These are phyloP conservation scores for Annona squamosa DNA, from an alignment of 164 flowering plant species.

Conservation along the genomic window DNA sequence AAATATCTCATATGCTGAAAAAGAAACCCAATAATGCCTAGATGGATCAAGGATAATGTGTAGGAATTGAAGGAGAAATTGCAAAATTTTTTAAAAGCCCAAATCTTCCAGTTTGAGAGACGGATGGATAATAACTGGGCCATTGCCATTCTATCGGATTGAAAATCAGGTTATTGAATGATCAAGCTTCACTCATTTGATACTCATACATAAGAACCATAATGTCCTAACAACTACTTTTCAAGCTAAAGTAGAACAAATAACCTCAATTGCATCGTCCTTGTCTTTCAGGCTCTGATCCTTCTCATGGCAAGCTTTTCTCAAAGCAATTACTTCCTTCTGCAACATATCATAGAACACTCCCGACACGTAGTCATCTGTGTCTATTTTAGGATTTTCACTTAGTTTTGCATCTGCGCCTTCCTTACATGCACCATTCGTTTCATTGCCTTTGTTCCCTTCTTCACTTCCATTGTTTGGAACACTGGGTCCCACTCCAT, in stretches of 20 bases:
- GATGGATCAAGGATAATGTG: no score
- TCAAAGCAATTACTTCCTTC: conserved; percentile 53
- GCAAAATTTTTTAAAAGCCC: not conserved
- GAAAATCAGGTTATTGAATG: not conserved
- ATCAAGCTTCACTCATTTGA: not conserved
- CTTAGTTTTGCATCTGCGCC: conserved; percentile 13
- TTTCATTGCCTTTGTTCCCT: conserved; percentile 12
- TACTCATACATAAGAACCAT: not conserved
- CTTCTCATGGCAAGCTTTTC: conserved; percentile 61
- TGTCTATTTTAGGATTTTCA: conserved; percentile 25
- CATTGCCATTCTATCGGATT: not conserved
- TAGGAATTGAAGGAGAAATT: no score
- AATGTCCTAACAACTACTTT: not conserved
- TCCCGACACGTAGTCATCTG: conserved; percentile 54
- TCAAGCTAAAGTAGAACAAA: not conserved
- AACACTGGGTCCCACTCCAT: conserved; percentile 13
- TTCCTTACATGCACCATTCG: conserved; percentile 13
- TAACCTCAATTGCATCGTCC: conserved; percentile 70
- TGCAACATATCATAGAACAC: conserved; percentile 56
- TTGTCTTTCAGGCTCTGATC: conserved; percentile 63
- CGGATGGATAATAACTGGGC: not conserved
- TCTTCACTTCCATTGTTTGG: conserved; percentile 9
- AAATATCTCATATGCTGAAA: not conserved
- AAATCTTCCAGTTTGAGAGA: not conserved
- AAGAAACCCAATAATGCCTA: no score